Evolutionary conservation across 352 stramenopile genomes (phyloP).

Genomic region (Phytophthora pinifolia): DNA sequence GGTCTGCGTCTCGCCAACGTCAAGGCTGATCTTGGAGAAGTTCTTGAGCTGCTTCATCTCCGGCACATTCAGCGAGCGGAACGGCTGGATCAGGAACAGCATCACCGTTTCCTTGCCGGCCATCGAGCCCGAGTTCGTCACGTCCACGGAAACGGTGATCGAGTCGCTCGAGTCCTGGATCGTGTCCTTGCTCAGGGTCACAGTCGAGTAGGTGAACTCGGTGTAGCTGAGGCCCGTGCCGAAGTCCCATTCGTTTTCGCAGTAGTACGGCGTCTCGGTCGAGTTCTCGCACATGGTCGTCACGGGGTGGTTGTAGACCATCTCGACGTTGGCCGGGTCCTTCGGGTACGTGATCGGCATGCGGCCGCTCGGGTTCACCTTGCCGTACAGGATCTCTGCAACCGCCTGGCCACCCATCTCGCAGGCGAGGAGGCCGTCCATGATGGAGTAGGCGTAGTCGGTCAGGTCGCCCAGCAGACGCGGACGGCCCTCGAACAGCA

Average conservation of each 20-base stretch:
- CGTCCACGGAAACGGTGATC: slow-evolving; percentile 17
- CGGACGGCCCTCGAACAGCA: slow-evolving; percentile 64
- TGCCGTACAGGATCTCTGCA: slow-evolving; percentile 55
- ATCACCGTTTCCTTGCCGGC: slow-evolving; percentile 65
- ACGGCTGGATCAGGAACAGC: slow-evolving; percentile 62
- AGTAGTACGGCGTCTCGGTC: slow-evolving; percentile 22
- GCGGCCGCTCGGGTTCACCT: not conserved
- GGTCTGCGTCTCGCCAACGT: not conserved
- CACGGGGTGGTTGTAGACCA: slow-evolving; percentile 60
- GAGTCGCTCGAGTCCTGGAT: slow-evolving; percentile 14
- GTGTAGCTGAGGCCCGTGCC: slow-evolving; percentile 63
- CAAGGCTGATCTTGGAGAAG: slow-evolving; percentile 63
- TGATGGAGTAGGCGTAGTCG: slow-evolving; percentile 53
- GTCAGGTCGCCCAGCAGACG: slow-evolving; percentile 50
- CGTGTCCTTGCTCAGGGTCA: slow-evolving; percentile 31
- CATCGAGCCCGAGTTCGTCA: slow-evolving; percentile 42
- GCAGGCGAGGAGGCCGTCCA: slow-evolving; percentile 61
- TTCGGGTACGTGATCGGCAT: slow-evolving; percentile 43
- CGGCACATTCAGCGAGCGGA: slow-evolving; percentile 45
- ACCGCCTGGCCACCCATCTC: slow-evolving; percentile 66
- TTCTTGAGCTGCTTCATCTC: slow-evolving; percentile 73
- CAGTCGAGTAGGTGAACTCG: slow-evolving; percentile 41
- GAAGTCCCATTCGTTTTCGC: slow-evolving; percentile 54
- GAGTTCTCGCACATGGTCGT: slow-evolving; percentile 29
- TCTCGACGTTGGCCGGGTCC: slow-evolving; percentile 38